phyloP scores from a whole-genome alignment of 495 filamentous ascomycete genomes.

The Penicillium antarcticum region DNA sequence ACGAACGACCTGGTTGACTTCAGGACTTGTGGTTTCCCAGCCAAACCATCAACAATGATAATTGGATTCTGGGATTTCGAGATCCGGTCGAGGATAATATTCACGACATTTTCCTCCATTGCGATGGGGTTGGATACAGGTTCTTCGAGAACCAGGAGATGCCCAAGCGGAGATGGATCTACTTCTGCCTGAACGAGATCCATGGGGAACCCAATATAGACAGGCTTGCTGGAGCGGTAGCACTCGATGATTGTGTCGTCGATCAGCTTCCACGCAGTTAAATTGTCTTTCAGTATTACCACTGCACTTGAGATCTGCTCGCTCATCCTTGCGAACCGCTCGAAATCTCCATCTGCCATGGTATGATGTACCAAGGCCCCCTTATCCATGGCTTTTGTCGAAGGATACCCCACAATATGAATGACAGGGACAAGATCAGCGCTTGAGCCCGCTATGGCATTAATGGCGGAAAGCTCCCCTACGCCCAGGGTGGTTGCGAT shows the following conservation, averaged over 20 bases:
- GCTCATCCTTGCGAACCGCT: constrained; percentile 30
- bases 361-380: constrained; percentile 37
- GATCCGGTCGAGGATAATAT: neutral
- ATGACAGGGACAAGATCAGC: constrained; percentile 74
- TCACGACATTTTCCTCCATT: constrained; percentile 2
- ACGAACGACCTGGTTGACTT: constrained; percentile 5
- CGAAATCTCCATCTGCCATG: constrained; percentile 35
- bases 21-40: neutral
- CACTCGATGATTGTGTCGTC: constrained; percentile 11
- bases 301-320: constrained; percentile 4
- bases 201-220: constrained; percentile 11
- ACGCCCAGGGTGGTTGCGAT: constrained; percentile 78
- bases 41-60: constrained; percentile 9
- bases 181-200: constrained; percentile 8
- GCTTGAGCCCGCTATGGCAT: constrained; percentile 67
- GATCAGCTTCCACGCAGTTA: constrained; percentile 5
- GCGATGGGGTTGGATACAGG: neutral
- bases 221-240: constrained; percentile 8
- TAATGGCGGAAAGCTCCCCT: constrained; percentile 72
- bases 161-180: constrained; percentile 5
- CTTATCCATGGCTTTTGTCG: constrained; percentile 18
- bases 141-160: neutral
- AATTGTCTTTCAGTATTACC: neutral
- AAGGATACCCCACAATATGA: constrained; percentile 67
- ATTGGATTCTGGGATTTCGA: neutral